Evolutionary conservation across 352 stramenopile genomes (phyloP), one percentile per base, ranked within the genome.

Genomic region (Globisporangium megalacanthum): DNA sequence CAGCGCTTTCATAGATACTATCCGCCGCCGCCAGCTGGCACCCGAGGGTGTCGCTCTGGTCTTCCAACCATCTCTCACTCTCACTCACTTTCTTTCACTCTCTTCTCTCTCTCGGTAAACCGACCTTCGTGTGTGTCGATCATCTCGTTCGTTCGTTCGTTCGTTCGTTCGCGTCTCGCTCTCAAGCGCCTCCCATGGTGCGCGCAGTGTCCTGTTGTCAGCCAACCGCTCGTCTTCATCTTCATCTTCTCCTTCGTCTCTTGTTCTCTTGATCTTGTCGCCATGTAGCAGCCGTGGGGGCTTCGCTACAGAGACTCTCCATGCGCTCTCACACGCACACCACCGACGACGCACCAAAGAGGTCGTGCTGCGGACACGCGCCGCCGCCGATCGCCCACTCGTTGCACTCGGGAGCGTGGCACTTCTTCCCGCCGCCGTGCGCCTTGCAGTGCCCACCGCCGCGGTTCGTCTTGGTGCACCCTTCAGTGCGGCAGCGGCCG

Each of bases 401-500:
- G 61, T 79, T 82, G 69, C 83, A 94, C 33, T 56, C 66, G 2
- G 74, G 59, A 1, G 70, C 63, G 4, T 63, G 65, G 52, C 83
- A 94, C 64, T 91, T 90, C 65, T 89, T 91, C 22, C 83, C 83
- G 13, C 83, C 83, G 50, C 83, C 83, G 53, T 94, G 83, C 4
- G 71, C 77, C 50, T 91, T 91, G 67, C 83, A 94, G 59, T 79
- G 83, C 25, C 82, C 82, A 39, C 83, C 83, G 11, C 83, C 83
- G 19, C 83, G 80, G 52, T 90, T 87, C n/a, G 81, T 83, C 60
- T 90, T 90, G 13, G 70, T 56, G 52, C 84, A 94, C 5, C 65
- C 76, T 6, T 88, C 71, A 0, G 70, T 73, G 60, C 83, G 83
- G 66, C 84, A 94, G 19, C 69, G 70, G 0, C 79, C 73, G 22